phyloP scores from a whole-genome alignment of 306 rosid species.

The Acacia acuminata region DNA sequence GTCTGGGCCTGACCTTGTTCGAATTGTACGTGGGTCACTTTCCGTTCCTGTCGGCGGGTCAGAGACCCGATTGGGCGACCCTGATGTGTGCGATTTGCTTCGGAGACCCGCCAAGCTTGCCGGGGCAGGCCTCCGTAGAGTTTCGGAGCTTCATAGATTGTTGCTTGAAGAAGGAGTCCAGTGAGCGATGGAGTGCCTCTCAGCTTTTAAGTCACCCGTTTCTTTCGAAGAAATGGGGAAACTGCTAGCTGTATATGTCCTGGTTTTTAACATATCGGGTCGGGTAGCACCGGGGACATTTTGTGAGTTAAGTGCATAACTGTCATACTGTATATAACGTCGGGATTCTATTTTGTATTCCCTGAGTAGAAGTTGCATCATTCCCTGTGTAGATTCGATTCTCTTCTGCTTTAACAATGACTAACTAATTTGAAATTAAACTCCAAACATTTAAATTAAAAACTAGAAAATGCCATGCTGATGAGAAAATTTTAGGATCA shows the following conservation, averaged over 20 bases:
- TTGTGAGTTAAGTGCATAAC: background rate
- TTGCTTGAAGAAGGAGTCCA: slow-evolving; percentile 80
- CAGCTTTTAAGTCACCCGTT: slow-evolving; percentile 79
- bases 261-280: background rate
- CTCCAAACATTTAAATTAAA: no score
- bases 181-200: slow-evolving; percentile 71
- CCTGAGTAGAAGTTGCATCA: background rate
- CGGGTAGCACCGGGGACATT: background rate
- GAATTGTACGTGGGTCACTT: slow-evolving; percentile 93
- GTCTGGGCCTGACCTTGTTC: slow-evolving; percentile 78
- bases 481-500: no score
- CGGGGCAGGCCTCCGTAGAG: slow-evolving; percentile 56
- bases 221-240: slow-evolving; percentile 21
- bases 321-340: slow-evolving; percentile 24
- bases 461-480: no score
- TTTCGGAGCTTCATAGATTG: slow-evolving; percentile 66
- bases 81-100: slow-evolving; percentile 91
- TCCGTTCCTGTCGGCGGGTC: slow-evolving; percentile 79
- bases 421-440: background rate
- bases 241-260: background rate
- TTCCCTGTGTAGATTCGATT: slow-evolving; percentile 15
- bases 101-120: slow-evolving; percentile 72
- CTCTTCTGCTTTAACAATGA: background rate
- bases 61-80: slow-evolving; percentile 90
- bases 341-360: slow-evolving; percentile 7